These are phyloP conservation scores for Rhizoctonia solani DNA, from an alignment of 1,284 basidiomycete species.

Conservation along the genomic window DNA sequence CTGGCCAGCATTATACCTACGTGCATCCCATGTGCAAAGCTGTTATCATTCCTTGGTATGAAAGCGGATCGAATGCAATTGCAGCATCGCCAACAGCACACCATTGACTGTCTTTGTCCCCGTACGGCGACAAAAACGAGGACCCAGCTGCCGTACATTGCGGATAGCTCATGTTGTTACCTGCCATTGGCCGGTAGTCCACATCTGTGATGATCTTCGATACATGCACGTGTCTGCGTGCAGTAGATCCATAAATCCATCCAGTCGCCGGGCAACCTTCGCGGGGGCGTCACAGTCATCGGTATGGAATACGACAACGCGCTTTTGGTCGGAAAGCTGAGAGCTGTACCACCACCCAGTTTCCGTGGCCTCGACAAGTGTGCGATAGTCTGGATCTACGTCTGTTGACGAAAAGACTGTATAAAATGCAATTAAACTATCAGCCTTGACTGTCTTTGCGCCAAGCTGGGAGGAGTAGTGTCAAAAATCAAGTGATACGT, in stretches of 20 bases:
- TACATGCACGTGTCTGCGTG: neutral
- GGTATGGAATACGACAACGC: constrained; percentile 47
- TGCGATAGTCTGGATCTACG: constrained; percentile 43
- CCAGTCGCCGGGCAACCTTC: constrained; percentile 42
- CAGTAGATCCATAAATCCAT: constrained; percentile 42
- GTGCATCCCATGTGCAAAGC: constrained; percentile 43
- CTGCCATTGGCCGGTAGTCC: neutral
- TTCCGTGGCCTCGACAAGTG: constrained; percentile 47
- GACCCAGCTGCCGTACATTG: neutral
- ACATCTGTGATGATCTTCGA: neutral
- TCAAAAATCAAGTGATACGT: neutral
- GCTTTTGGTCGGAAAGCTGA: constrained; percentile 42
- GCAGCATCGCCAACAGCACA: constrained; percentile 49
- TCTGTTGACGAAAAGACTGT: constrained; percentile 41
- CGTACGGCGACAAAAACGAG: neutral
- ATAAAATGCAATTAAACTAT: constrained; percentile 46
- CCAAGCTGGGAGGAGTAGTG: constrained; percentile 41
- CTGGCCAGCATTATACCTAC: constrained; percentile 12
- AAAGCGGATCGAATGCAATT: constrained; percentile 49
- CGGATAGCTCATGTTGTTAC: neutral
- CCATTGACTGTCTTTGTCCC: constrained; percentile 38
- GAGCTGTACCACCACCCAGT: constrained; percentile 49
- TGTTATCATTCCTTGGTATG: constrained; percentile 49
- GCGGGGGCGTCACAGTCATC: constrained; percentile 43
- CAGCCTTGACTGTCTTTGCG: constrained; percentile 42